Conservation (phyloP, 106 monocot genomes). For the Dendrobium chrysotoxum region DNA sequence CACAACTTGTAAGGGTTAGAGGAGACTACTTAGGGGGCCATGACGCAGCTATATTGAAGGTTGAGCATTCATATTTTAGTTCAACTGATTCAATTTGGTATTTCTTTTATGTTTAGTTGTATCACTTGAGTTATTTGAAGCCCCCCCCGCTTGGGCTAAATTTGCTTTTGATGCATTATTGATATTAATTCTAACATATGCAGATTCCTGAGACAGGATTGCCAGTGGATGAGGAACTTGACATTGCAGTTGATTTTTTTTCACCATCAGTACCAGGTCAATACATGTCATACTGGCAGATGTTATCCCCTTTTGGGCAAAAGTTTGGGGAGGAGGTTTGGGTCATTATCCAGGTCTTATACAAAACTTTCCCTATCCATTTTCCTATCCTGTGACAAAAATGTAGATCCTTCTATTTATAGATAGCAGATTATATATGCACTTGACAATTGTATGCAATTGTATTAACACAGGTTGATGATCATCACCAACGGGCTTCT, state of each 20-base stretch:
- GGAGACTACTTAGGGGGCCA: slow-evolving; percentile 50
- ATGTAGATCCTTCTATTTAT: not conserved
- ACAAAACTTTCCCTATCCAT: not conserved
- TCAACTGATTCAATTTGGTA: not conserved
- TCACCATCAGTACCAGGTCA: slow-evolving; percentile 60
- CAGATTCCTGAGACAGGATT: slow-evolving; percentile 58
- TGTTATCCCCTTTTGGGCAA: slow-evolving; percentile 58
- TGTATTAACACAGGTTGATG: slow-evolving; percentile 27
- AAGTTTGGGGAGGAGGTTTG: slow-evolving; percentile 84
- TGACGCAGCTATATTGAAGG: slow-evolving; percentile 38
- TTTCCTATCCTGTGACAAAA: not conserved
- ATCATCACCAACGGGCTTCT: slow-evolving; percentile 8
- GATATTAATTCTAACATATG: slow-evolving; percentile 1
- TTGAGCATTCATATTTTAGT: slow-evolving; percentile 4
- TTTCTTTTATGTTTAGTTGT: not conserved
- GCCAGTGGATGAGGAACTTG: slow-evolving; percentile 48
- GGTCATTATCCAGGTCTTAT: slow-evolving; percentile 67
- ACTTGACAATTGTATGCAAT: not conserved
- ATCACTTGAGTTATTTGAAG: too few relatives aligned
- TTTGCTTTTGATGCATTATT: not conserved
- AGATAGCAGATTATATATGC: not conserved
- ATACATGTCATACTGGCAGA: slow-evolving; percentile 74
- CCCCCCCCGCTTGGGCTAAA: too few relatives aligned
- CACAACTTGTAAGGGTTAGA: slow-evolving; percentile 75
- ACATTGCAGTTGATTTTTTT: slow-evolving; percentile 68